These are phyloP conservation scores for Clitopilus passeckerianus DNA, from an alignment of 768 basidiomycete genomes.

Conservation along the genomic window DNA sequence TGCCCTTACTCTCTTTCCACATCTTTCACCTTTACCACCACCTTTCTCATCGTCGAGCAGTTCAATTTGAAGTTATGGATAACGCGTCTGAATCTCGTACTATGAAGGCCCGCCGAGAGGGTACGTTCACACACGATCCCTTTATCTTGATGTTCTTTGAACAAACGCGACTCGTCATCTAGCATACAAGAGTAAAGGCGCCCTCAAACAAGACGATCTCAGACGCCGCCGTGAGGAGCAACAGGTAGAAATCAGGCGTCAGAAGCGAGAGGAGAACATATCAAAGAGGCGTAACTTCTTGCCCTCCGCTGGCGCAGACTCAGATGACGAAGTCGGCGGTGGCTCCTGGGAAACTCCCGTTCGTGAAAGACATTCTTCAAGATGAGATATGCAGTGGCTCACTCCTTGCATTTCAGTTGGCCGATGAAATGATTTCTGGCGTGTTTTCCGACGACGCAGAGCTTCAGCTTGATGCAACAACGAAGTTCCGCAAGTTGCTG, in stretches of 20 bases:
- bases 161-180: conserved; percentile 30
- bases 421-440: conserved; percentile 88
- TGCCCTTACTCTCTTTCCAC: not conserved
- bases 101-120: conserved; percentile 70
- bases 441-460: conserved; percentile 92
- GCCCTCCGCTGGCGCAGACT: conserved; percentile 68
- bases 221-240: conserved; percentile 96
- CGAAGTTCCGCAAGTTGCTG: conserved; percentile 96
- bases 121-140: conserved; percentile 32
- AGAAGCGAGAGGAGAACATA: conserved; percentile 98
- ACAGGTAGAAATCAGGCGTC: conserved; percentile 97
- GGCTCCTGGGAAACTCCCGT: conserved; percentile 80
- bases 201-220: conserved; percentile 87
- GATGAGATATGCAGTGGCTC: conserved; percentile 9
- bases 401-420: conserved; percentile 43
- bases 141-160: conserved; percentile 21
- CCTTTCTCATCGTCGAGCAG: not conserved
- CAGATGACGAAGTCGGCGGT: conserved; percentile 82
- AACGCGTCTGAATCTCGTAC: conserved; percentile 54
- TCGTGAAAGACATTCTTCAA: conserved; percentile 18
- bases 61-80: conserved; percentile 25
- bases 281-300: conserved; percentile 96
- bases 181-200: conserved; percentile 92
- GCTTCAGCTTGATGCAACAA: conserved; percentile 93
- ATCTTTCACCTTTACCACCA: not conserved